These are phyloP conservation scores for Chytridium lagenaria DNA, from an alignment of 371 early-diverging fungal genomes.

Conservation along the genomic window DNA sequence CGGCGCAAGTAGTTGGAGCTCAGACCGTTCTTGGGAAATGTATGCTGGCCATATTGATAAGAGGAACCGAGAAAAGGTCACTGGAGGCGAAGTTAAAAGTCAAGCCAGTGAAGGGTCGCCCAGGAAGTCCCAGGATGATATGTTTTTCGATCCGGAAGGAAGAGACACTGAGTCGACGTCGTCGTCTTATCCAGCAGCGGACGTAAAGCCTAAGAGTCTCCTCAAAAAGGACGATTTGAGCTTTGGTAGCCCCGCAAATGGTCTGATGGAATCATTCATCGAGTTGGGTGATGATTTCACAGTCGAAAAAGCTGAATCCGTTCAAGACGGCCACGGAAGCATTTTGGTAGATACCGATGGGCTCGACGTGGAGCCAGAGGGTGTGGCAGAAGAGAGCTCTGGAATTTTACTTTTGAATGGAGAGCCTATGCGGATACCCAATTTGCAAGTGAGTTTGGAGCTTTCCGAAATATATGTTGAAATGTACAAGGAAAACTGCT, in stretches of 20 bases:
- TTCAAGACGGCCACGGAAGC: no score
- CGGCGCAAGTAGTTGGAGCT: slow-evolving; percentile 34
- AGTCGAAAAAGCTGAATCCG: no score
- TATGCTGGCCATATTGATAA: neutral
- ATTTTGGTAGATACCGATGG: no score
- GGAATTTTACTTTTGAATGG: slow-evolving; percentile 33
- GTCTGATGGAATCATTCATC: slow-evolving; percentile 59
- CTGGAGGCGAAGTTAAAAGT: neutral
- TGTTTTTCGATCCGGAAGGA: neutral
- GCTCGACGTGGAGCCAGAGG: slow-evolving; percentile 3
- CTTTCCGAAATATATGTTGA: neutral
- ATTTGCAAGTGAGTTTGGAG: slow-evolving; percentile 30
- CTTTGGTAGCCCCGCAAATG: no score
- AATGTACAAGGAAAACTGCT: slow-evolving; percentile 63
- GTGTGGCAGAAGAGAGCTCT: slow-evolving; percentile 3
- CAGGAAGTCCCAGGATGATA: slow-evolving; percentile 28
- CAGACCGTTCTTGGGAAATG: slow-evolving; percentile 44
- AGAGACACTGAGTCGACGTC: neutral
- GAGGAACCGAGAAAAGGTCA: neutral
- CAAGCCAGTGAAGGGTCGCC: slow-evolving; percentile 20
- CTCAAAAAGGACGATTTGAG: no score
- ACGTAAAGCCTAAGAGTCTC: no score
- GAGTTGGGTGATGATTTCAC: slow-evolving; percentile 56
- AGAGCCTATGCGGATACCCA: slow-evolving; percentile 39
- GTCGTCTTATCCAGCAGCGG: no score